Evolutionary conservation across 352 stramenopile genomes (phyloP), one percentile per base, ranked within the genome.

Genomic region (Phytophthora citrophthora): DNA sequence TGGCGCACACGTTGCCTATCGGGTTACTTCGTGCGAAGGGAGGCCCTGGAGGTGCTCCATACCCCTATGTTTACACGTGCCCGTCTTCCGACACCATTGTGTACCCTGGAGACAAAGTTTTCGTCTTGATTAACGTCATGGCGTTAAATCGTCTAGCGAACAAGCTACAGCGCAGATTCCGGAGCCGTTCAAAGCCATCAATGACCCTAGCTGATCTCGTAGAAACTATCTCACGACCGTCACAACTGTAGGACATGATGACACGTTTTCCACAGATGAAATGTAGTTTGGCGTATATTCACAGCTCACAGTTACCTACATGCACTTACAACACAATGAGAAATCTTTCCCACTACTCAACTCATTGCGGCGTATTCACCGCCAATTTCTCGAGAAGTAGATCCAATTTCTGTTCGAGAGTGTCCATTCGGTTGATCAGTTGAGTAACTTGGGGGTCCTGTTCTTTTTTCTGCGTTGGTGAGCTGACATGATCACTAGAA

Each of bases 21-120:
- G 88, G 83, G 0, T 44, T 96, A 24, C 54, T 96, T 16, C 86
- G 88, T 4, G 81, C 78, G 0, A 76, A 80, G 39, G 83, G 74
- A 4, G 75, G 78, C 1, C 45, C 70, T 20, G 76, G 65, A 24
- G 78, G 69, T 7, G 86, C 86, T 1, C 76, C 84, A 2, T 87
- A 90, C 36, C 71, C 83, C 13, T 96, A 94, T 43, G 84, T 96
- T 27, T 96, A 94, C 72, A 96, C 88, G 0, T 90, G 81, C 50
- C 85, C 88, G 11, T 69, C 74, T 0, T 82, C 82, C 1, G 71
- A 78, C 31, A 87, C 84, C 26, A 48, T 87, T 11, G 77, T 95
- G 8, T 75, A 93, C 31, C 64, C 81, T 13, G 57, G 81, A 12
- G 88, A 95, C 70, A 93, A 95, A 54, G 63, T 95, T 1, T 94